Conservation (phyloP, 495 filamentous ascomycete genomes). For the Trichocladium uniseriatum region DNA sequence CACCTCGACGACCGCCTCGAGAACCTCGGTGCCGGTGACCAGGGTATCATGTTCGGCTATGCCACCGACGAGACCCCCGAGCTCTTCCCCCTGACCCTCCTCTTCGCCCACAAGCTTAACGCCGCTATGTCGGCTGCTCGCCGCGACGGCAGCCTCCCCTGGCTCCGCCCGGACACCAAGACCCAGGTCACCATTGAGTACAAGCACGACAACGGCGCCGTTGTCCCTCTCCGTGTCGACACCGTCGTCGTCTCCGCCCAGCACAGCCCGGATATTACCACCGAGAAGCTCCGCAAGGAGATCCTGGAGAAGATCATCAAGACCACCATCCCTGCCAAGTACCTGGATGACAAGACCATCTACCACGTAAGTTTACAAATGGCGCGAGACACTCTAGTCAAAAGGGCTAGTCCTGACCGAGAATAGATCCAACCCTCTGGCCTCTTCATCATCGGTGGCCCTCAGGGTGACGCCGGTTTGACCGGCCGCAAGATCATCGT, state of each 20-base stretch:
- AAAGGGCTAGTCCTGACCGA: conserved; percentile 17
- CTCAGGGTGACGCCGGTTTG: conserved; percentile 96
- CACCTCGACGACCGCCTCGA: conserved; percentile 94
- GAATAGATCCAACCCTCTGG: conserved; percentile 87
- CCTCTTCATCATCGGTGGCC: conserved; percentile 97
- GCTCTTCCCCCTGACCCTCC: conserved; percentile 84
- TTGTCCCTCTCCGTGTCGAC: conserved; percentile 86
- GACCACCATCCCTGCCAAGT: conserved; percentile 82
- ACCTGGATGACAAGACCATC: conserved; percentile 82
- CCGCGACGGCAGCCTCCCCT: conserved; percentile 76
- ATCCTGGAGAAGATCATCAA: conserved; percentile 97
- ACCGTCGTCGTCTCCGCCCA: conserved; percentile 95
- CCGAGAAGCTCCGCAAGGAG: conserved; percentile 86
- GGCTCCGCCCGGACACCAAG: conserved; percentile 98
- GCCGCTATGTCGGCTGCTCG: conserved; percentile 81
- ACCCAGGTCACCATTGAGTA: conserved; percentile 99
- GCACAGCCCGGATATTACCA: conserved; percentile 81
- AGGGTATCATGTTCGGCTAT: conserved; percentile 99
- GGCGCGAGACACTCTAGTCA: background rate
- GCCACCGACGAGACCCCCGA: conserved; percentile 98
- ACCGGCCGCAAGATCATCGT: conserved; percentile 99
- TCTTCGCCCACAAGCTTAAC: conserved; percentile 94
- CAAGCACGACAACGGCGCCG: conserved; percentile 87
- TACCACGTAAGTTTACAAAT: conserved; percentile 62
- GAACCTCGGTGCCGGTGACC: conserved; percentile 97